Base-by-base conservation (phyloP, 148 eudicot genomes). In the Cornus florida region DNA sequence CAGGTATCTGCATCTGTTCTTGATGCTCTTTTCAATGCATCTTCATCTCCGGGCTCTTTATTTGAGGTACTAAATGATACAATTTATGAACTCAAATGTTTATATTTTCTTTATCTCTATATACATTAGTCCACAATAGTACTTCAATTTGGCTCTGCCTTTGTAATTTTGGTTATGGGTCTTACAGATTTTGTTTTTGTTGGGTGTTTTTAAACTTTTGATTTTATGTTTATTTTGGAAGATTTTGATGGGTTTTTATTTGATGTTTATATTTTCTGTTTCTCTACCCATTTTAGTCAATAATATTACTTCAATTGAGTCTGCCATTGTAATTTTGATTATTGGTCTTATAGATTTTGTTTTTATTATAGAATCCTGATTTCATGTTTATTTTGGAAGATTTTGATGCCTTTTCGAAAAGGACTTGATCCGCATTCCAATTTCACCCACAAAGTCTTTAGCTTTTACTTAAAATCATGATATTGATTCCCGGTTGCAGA, bases 1-100 rank as follows among this genome's bases (percentile, higher is more conserved):
- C 75, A 93, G 97, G 97, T 92, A 7, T 87, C 98, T 38, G 87
- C 89, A 16, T 87, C 88, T 70, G 99, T 96, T 79, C 92, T 96
- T 57, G 97, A 96, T 31, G 89, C 87, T 71, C 94, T 96, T 65
- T 85, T 96, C 86, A 87, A 81, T 87, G 97, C 97, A 62, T 92
- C 99, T 39, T 79, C 92, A 38, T 83, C 88, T 14, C 78, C 87
- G 32, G 85, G 87, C 78, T 93, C 98, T 6, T 43, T 71, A 43
- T 93, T 93, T 62, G 85, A 96, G 97, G 99, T 92, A 83, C 79
- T 57, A 2, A 67, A 35, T 57, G 10, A 4, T 23, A 10, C 20
- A 22, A 39, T 66, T 19, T 1, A 39, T 64, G 0, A 14, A 48
- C 17, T 46, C 74, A 20, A 23, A 62, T 62, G 59, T 53, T 53